Evolutionary conservation across 2,329 filamentous ascomycete species (phyloP).

Genomic region (Septoria linicola): DNA sequence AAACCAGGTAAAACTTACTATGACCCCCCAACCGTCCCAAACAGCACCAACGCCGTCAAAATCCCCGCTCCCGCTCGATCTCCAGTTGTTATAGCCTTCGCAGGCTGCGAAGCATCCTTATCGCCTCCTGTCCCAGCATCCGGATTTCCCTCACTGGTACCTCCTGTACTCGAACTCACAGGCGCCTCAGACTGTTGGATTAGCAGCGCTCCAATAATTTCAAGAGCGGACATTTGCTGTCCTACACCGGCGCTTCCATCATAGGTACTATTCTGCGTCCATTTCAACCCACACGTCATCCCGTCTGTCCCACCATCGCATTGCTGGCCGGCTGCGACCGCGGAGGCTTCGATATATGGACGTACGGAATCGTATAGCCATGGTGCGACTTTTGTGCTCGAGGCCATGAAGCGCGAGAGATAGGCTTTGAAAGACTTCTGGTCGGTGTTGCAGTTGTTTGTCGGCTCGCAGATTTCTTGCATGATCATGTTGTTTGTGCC

Average conservation of each 20-base stretch:
- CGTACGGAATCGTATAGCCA: slow-evolving; percentile 53
- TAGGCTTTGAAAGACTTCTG: slow-evolving; percentile 42
- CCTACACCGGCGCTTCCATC: slow-evolving; percentile 54
- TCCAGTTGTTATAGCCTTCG: slow-evolving; percentile 52
- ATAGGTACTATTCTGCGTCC: slow-evolving; percentile 41
- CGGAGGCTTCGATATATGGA: slow-evolving; percentile 54
- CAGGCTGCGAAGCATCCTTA: slow-evolving; percentile 32
- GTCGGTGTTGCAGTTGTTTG: slow-evolving; percentile 44
- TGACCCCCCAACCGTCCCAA: slow-evolving; percentile 21
- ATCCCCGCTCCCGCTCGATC: slow-evolving; percentile 67
- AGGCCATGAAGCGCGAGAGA: slow-evolving; percentile 49
- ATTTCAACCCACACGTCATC: slow-evolving; percentile 46
- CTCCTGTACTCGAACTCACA: slow-evolving; percentile 53
- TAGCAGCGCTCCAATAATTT: slow-evolving; percentile 48
- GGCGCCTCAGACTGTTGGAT: slow-evolving; percentile 40
- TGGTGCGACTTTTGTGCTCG: slow-evolving; percentile 57
- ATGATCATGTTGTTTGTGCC: slow-evolving; percentile 40
- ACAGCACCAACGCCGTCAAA: slow-evolving; percentile 29
- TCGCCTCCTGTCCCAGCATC: slow-evolving; percentile 40
- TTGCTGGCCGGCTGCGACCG: slow-evolving; percentile 53
- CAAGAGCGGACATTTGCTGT: slow-evolving; percentile 58
- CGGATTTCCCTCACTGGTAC: slow-evolving; percentile 51
- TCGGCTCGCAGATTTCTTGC: slow-evolving; percentile 47
- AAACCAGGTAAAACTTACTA: no score
- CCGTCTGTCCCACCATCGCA: slow-evolving; percentile 52